Evolutionary conservation across 108 stramenopile species (phyloP).

Genomic region (Skeletonema costatum): DNA sequence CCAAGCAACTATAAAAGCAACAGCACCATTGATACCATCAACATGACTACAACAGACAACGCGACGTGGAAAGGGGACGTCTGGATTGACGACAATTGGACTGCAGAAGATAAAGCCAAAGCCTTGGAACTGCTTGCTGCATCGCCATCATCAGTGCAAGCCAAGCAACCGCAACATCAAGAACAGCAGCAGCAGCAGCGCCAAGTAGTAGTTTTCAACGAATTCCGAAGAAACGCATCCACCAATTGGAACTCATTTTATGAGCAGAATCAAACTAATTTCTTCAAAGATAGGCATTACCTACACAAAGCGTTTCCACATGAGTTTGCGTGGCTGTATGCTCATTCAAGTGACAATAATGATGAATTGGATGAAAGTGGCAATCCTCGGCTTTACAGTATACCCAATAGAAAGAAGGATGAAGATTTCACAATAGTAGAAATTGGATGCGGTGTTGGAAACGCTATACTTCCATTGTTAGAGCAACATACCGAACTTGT

Average conservation of each 20-base stretch:
- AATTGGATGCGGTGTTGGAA: constrained; percentile 93
- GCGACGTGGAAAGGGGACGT: constrained; percentile 34
- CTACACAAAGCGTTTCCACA: constrained; percentile 76
- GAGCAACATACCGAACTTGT: constrained; percentile 38
- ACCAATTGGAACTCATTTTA: constrained; percentile 85
- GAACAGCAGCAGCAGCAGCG: not conserved
- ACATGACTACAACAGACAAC: not conserved
- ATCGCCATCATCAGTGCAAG: not conserved
- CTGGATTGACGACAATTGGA: constrained; percentile 44
- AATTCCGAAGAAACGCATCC: constrained; percentile 33
- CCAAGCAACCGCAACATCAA: not conserved
- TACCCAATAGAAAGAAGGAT: not conserved
- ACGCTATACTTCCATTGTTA: constrained; percentile 74
- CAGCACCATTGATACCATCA: too few relatives aligned
- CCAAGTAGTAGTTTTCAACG: constrained; percentile 1
- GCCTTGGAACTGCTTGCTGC: not conserved
- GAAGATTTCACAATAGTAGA: constrained; percentile 58
- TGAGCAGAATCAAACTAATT: constrained; percentile 60
- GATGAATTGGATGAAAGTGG: not conserved
- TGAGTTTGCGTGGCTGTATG: constrained; percentile 58
- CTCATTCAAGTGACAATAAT: not conserved
- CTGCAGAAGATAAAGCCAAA: constrained; percentile 23
- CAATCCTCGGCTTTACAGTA: constrained; percentile 4
- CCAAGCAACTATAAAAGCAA: too few relatives aligned
- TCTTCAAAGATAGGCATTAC: constrained; percentile 92